phyloP scores from a whole-genome alignment of 2,329 filamentous ascomycete species.

The Fusarium foetens region DNA sequence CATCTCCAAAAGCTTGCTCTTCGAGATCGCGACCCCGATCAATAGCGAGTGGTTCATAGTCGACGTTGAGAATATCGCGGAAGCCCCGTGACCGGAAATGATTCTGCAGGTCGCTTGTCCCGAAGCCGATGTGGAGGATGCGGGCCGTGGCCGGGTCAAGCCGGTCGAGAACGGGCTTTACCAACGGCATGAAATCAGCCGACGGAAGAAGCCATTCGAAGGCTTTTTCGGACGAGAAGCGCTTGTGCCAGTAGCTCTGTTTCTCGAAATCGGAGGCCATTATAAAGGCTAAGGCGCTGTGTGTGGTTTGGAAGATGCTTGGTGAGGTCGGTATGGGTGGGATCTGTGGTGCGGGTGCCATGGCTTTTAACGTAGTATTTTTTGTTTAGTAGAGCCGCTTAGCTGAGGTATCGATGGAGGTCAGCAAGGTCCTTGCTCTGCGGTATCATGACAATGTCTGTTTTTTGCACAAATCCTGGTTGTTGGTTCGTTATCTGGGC shows the following conservation, averaged over 20 bases:
- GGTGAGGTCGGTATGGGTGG: slow-evolving; percentile 34
- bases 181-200: slow-evolving; percentile 52
- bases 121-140: slow-evolving; percentile 60
- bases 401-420: neutral
- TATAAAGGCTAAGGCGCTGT: slow-evolving; percentile 17
- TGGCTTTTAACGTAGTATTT: slow-evolving; percentile 14
- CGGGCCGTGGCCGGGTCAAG: slow-evolving; percentile 42
- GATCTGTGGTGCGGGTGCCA: slow-evolving; percentile 34
- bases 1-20: slow-evolving; percentile 54
- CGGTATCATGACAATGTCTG: slow-evolving; percentile 30
- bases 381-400: slow-evolving; percentile 19
- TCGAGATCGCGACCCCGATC: slow-evolving; percentile 56
- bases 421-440: neutral
- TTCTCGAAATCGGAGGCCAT: slow-evolving; percentile 58
- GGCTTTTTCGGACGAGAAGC: slow-evolving; percentile 56
- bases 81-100: slow-evolving; percentile 57
- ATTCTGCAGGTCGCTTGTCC: slow-evolving; percentile 62
- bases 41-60: slow-evolving; percentile 61
- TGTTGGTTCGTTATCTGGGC: slow-evolving; percentile 18
- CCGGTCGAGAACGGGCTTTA: slow-evolving; percentile 51
- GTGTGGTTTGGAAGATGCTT: slow-evolving; percentile 14
- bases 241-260: slow-evolving; percentile 60
- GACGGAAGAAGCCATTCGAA: slow-evolving; percentile 62
- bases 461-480: slow-evolving; percentile 25
- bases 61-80: slow-evolving; percentile 58